These are phyloP conservation scores for Teunomyces aglyptinius DNA, from an alignment of 805 yeast species.

Conservation along the genomic window DNA sequence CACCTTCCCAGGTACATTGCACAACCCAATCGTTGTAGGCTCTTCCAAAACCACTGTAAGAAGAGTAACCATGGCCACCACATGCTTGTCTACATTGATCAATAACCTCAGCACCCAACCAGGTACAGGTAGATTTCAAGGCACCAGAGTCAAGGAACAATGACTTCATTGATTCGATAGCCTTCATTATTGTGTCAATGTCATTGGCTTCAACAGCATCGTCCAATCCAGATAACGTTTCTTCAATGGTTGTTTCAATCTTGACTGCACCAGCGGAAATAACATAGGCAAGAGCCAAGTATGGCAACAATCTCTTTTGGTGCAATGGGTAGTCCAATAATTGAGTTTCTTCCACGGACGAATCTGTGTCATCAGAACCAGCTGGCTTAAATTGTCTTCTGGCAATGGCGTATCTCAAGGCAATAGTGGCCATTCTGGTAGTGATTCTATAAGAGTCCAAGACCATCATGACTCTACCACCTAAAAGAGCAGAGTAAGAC, in stretches of 20 bases:
- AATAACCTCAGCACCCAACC: constrained; percentile 77
- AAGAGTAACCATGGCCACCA: constrained; percentile 95
- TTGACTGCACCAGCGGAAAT: constrained; percentile 69
- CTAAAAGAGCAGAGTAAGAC: constrained; percentile 81
- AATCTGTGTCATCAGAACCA: constrained; percentile 24
- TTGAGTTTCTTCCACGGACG: constrained; percentile 51
- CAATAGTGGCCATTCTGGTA: constrained; percentile 78
- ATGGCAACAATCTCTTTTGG: constrained; percentile 85
- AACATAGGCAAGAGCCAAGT: constrained; percentile 74
- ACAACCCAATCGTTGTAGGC: constrained; percentile 94
- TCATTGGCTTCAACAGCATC: constrained; percentile 49
- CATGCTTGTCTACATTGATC: constrained; percentile 91
- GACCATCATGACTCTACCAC: constrained; percentile 90
- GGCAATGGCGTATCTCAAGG: constrained; percentile 83
- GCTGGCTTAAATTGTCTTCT: constrained; percentile 75
- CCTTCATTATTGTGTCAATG: constrained; percentile 41
- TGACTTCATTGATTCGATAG: constrained; percentile 66
- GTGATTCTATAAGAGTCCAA: constrained; percentile 79
- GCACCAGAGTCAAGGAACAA: constrained; percentile 84
- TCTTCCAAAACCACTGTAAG: constrained; percentile 88
- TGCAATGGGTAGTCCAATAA: constrained; percentile 85
- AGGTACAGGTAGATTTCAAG: constrained; percentile 83
- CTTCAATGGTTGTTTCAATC: constrained; percentile 51
- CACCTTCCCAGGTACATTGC: constrained; percentile 99
- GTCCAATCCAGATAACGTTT: constrained; percentile 54